phyloP scores from a whole-genome alignment of 768 basidiomycete species.

The Tubosaeta sp. region DNA sequence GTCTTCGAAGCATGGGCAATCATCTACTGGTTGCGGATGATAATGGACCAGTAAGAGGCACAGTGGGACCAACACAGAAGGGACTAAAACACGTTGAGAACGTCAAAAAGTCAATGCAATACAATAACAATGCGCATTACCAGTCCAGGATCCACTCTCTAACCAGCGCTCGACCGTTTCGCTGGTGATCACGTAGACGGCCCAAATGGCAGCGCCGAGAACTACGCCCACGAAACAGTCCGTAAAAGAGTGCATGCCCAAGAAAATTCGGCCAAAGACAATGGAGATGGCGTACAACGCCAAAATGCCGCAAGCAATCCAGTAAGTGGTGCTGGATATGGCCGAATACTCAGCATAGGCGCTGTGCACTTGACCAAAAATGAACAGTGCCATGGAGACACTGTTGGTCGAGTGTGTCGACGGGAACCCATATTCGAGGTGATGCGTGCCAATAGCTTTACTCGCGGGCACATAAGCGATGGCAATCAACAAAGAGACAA shows the following conservation, averaged over 20 bases:
- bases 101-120: constrained; percentile 13
- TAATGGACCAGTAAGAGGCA: constrained; percentile 76
- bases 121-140: constrained; percentile 23
- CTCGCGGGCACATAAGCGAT: neutral
- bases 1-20: constrained; percentile 98
- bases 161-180: constrained; percentile 43
- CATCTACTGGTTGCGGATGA: constrained; percentile 92
- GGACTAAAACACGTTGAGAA: constrained; percentile 37
- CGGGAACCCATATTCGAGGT: constrained; percentile 92
- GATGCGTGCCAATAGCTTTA: constrained; percentile 71
- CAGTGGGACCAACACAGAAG: constrained; percentile 55
- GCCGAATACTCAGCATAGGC: constrained; percentile 35
- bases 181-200: constrained; percentile 32
- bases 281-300: constrained; percentile 63
- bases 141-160: constrained; percentile 32
- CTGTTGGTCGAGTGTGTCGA: constrained; percentile 94
- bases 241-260: constrained; percentile 84
- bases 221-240: constrained; percentile 63
- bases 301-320: constrained; percentile 41
- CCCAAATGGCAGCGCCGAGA: constrained; percentile 69
- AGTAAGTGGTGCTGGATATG: constrained; percentile 47
- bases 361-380: constrained; percentile 56
- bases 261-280: constrained; percentile 78
- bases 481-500: constrained; percentile 1
- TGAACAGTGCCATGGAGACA: constrained; percentile 83